phyloP scores from a whole-genome alignment of 2,329 filamentous ascomycete species.

The Blastomyces percursus region DNA sequence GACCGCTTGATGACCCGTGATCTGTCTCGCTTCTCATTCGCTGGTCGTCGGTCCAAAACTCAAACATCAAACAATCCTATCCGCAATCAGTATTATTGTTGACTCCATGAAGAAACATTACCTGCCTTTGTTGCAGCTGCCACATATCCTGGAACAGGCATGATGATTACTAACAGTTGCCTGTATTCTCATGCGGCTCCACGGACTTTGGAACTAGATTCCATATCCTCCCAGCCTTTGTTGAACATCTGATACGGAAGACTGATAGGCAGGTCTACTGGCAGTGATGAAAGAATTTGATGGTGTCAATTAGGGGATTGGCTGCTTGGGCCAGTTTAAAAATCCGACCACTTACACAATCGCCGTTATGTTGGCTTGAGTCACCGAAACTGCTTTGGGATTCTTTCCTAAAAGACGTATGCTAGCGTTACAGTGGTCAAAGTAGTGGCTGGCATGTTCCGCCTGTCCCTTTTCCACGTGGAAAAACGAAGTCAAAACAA shows the following conservation, averaged over 20 bases:
- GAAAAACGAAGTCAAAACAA: background rate
- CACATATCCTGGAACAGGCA: background rate
- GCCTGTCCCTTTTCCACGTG: background rate
- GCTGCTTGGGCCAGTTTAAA: background rate
- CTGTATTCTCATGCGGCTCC: background rate
- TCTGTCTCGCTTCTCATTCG: slow-evolving; percentile 21
- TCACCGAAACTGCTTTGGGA: background rate
- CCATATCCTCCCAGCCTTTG: background rate
- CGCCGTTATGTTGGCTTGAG: background rate
- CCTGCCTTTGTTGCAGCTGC: background rate
- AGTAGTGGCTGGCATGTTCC: background rate
- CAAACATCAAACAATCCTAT: background rate
- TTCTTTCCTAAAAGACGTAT: background rate
- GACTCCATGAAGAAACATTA: no score
- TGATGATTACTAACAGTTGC: background rate
- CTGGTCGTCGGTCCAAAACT: background rate
- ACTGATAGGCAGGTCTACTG: background rate
- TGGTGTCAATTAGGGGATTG: background rate
- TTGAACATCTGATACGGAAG: background rate
- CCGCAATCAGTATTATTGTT: background rate
- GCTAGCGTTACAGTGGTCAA: background rate
- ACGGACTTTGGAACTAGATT: background rate
- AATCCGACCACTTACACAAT: background rate
- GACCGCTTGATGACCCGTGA: slow-evolving; percentile 32
- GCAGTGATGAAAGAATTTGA: background rate